Evolutionary conservation across 805 yeast genomes (phyloP).

Genomic region (Blastobotrys chiropterorum): DNA sequence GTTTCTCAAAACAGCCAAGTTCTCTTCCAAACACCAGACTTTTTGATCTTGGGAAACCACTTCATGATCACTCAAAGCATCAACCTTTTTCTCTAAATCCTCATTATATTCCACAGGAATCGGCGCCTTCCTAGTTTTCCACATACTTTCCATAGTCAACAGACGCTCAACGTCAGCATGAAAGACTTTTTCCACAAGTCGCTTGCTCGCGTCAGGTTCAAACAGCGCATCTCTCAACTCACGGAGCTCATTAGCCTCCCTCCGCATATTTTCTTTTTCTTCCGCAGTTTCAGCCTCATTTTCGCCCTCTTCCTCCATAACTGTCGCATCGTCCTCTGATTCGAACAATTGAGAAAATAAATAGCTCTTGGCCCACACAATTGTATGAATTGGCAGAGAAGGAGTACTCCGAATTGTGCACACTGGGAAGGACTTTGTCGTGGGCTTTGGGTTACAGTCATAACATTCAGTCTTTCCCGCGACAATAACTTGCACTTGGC

Average conservation of each 20-base stretch:
- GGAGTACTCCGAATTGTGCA: slow-evolving; percentile 98
- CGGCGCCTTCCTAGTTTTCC: slow-evolving; percentile 72
- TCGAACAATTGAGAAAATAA: slow-evolving; percentile 73
- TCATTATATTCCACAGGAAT: slow-evolving; percentile 43
- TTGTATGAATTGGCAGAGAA: slow-evolving; percentile 90
- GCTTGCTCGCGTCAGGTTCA: slow-evolving; percentile 30
- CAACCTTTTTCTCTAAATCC: slow-evolving; percentile 14
- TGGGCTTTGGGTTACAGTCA: slow-evolving; percentile 80
- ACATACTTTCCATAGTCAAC: slow-evolving; percentile 60
- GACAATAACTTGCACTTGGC: slow-evolving; percentile 88
- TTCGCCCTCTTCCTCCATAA: slow-evolving; percentile 57
- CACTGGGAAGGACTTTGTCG: slow-evolving; percentile 89
- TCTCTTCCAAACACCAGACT: slow-evolving; percentile 59
- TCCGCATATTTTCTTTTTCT: slow-evolving; percentile 30
- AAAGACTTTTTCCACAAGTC: slow-evolving; percentile 44
- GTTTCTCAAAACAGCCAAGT: slow-evolving; percentile 50
- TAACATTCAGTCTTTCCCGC: slow-evolving; percentile 86
- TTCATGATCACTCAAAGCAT: slow-evolving; percentile 20
- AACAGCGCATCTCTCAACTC: slow-evolving; percentile 27
- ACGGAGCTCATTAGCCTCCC: slow-evolving; percentile 34
- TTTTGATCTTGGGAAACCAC: slow-evolving; percentile 36
- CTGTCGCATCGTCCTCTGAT: slow-evolving; percentile 47
- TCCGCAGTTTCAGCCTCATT: slow-evolving; percentile 47
- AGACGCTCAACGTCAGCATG: slow-evolving; percentile 73
- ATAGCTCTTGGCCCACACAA: slow-evolving; percentile 96